phyloP scores from a whole-genome alignment of 768 basidiomycete species.

The Phylloporus sp. region DNA sequence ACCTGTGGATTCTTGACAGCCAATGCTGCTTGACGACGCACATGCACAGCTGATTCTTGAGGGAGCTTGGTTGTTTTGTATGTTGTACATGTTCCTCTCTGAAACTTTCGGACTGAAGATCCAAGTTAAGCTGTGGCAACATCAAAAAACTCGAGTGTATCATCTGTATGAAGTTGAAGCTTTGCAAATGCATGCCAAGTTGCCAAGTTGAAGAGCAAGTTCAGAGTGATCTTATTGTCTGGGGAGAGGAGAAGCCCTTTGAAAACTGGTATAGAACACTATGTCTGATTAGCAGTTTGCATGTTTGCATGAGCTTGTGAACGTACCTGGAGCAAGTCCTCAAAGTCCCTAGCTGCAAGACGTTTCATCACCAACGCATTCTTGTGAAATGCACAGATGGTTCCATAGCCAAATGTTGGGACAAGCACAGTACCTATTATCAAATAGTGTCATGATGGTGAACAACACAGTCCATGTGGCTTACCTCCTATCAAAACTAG shows the following conservation, averaged over 20 bases:
- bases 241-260: conserved; percentile 10
- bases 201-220: background rate
- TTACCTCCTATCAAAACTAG: too few relatives aligned
- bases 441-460: too few relatives aligned
- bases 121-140: conserved; percentile 12
- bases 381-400: conserved; percentile 29
- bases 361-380: conserved; percentile 35
- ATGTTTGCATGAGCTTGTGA: background rate
- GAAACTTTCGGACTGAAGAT: conserved; percentile 17
- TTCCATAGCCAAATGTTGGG: conserved; percentile 31
- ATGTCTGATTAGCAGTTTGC: too few relatives aligned
- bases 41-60: conserved; percentile 5
- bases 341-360: conserved; percentile 36
- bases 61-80: conserved; percentile 22
- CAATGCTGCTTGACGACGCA: background rate
- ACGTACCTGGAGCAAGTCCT: conserved; percentile 35
- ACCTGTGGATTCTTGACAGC: background rate
- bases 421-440: conserved; percentile 32
- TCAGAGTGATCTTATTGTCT: background rate
- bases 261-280: conserved; percentile 8
- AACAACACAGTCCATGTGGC: too few relatives aligned
- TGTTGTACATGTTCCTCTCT: conserved; percentile 9
- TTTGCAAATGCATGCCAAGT: background rate
- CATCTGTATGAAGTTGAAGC: conserved; percentile 15
- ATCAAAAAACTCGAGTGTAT: conserved; percentile 8